Base-by-base conservation (phyloP, 768 basidiomycete species). In the Rhizopogon vinicolor region DNA sequence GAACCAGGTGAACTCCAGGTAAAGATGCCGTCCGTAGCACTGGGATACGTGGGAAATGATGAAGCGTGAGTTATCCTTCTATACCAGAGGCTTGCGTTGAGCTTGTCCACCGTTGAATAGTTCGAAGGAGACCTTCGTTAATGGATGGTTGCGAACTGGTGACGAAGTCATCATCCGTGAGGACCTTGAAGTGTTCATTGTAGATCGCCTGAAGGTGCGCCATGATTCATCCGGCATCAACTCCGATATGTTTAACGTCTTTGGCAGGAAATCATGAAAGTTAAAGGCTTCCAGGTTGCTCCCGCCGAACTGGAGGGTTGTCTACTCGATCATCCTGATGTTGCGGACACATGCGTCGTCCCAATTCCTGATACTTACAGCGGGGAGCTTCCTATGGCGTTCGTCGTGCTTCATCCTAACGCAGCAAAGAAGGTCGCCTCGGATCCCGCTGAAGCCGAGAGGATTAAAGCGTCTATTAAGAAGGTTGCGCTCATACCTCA, bases 131-230 rank as follows among this genome's bases (percentile, higher is more conserved):
- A 85, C 84, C 0, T 90, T 89, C 63, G 58, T 82, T 12, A 76
- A 87, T 57, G 87, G 87, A 83, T 89, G 85, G 86, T 73, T 89
- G 3, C 75, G 74, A 51, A 89, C 87, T 0, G 88, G 86, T 1
- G 86, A 88, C 60, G 81, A 86, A 63, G 86, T 78, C 3, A 67
- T 71, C 51, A 77, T 88, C 49, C 74, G 77, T 51, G 65, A 75
- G 61, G 76, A 84, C 54, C 74, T 75, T 7, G 82, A 87, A 53
- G 57, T 88, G 4, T 82, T 81, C 62, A 76, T 88, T 42, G 65
- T 85, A 12, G 86, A 88, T 63, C 75, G 86, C 33, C 64, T 87
- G 28, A 88, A 89, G 74, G 84, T 79, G 19, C 2, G 58, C 57
- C 49, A 29, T 42, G 8, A 55, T 18, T 9, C 22, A 6, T 9